Evolutionary conservation across 2,329 filamentous ascomycete species (phyloP).

Genomic region (Fusarium pseudograminearum): DNA sequence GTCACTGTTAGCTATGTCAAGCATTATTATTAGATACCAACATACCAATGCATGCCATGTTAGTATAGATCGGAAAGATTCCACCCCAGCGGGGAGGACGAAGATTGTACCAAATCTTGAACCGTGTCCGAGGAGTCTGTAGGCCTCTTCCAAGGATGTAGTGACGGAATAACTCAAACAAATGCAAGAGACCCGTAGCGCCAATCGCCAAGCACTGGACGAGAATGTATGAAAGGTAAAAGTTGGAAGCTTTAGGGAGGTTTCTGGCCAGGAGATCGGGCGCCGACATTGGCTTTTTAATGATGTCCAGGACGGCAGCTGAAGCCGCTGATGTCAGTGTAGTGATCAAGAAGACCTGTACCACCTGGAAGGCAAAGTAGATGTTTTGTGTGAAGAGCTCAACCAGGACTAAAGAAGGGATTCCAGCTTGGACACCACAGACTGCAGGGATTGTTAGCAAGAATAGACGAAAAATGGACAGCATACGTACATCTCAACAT

Average conservation of each 20-base stretch:
- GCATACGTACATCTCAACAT: constrained; percentile 72
- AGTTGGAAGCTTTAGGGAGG: constrained; percentile 88
- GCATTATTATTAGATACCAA: constrained; percentile 16
- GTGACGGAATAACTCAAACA: constrained; percentile 69
- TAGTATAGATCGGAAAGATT: constrained; percentile 83
- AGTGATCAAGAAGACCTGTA: constrained; percentile 91
- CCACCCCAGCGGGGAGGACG: constrained; percentile 86
- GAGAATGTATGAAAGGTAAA: constrained; percentile 94
- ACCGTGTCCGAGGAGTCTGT: constrained; percentile 84
- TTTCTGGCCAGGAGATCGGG: constrained; percentile 76
- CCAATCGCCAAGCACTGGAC: constrained; percentile 89
- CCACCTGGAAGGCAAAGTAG: constrained; percentile 90
- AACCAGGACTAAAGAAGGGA: constrained; percentile 81
- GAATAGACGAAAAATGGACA: accelerated
- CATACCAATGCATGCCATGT: constrained; percentile 82
- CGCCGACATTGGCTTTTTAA: constrained; percentile 70
- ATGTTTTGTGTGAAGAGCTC: constrained; percentile 92
- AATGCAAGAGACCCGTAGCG: constrained; percentile 78
- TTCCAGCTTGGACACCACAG: constrained; percentile 82
- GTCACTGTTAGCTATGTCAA: constrained; percentile 18
- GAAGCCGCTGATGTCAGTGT: constrained; percentile 86
- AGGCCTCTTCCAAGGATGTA: constrained; percentile 76
- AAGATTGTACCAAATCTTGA: constrained; percentile 79
- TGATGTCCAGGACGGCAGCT: constrained; percentile 72
- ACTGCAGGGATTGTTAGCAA: constrained; percentile 57